Conservation (phyloP, 257 asterid genomes). For the Misopates orontium region DNA sequence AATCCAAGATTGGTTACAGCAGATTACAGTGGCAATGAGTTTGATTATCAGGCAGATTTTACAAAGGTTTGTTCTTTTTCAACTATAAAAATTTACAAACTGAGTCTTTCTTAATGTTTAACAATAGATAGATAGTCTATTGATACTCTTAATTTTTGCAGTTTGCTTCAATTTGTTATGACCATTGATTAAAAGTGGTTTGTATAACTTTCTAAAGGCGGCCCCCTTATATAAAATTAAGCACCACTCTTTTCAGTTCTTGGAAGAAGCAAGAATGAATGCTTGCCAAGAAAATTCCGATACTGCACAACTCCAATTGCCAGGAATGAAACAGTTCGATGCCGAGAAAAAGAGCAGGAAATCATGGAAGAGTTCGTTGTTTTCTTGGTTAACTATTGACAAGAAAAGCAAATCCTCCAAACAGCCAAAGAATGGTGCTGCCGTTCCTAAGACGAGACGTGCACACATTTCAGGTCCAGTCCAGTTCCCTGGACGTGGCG, state of each 20-base stretch:
- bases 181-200: too few species aligned
- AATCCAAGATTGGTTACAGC: conserved; percentile 32
- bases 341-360: conserved; percentile 46
- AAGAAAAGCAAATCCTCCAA: conserved; percentile 39
- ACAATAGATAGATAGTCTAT: too few species aligned
- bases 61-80: conserved; percentile 41
- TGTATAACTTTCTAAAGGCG: not conserved
- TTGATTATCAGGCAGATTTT: conserved; percentile 67
- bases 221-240: not conserved
- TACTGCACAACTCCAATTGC: conserved; percentile 22
- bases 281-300: conserved; percentile 20
- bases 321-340: conserved; percentile 29
- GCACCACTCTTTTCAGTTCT: conserved; percentile 43
- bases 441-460: conserved; percentile 31
- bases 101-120: too few species aligned
- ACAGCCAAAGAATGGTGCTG: conserved; percentile 27
- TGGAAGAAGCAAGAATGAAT: conserved; percentile 62
- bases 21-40: conserved; percentile 39
- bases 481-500: conserved; percentile 20
- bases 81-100: not conserved
- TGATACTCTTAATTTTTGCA: not conserved
- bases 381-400: conserved; percentile 64
- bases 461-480: conserved; percentile 58
- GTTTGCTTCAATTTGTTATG: not conserved
- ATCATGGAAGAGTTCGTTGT: conserved; percentile 67